Percentiles rank a stretch among this genome's conserved stretches.
These are phyloP conservation scores for Pythium aristosporum DNA, from an alignment of 352 stramenopile genomes.

Conservation along the genomic window DNA sequence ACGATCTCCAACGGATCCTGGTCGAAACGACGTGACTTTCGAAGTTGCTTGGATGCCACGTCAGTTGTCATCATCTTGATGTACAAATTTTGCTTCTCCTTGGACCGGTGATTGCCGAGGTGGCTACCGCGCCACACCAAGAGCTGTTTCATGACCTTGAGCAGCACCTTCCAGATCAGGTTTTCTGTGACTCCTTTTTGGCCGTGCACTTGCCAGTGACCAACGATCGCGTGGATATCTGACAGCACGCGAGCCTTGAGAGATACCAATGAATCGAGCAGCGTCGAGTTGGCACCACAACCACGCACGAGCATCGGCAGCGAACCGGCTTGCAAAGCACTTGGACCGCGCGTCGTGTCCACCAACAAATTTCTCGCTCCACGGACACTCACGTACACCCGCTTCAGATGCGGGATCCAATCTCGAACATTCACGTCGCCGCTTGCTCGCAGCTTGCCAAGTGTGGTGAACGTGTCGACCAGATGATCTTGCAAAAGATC, in stretches of 20 bases:
- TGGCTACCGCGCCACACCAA: conserved; percentile 57
- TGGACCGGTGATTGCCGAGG: conserved; percentile 38
- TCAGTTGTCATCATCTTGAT: conserved; percentile 52
- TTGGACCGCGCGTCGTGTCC: conserved; percentile 29
- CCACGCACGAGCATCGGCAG: conserved; percentile 38
- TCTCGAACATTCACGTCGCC: conserved; percentile 41
- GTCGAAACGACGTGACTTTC: conserved; percentile 29
- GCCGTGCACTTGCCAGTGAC: conserved; percentile 50
- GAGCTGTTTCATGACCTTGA: conserved; percentile 50
- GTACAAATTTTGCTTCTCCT: conserved; percentile 52
- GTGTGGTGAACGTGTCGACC: conserved; percentile 29
- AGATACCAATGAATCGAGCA: conserved; percentile 34
- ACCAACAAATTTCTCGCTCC: conserved; percentile 56
- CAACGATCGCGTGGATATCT: conserved; percentile 38
- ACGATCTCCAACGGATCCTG: conserved; percentile 26
- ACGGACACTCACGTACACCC: conserved; percentile 40
- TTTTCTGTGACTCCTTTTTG: conserved; percentile 52
- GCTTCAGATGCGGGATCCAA: conserved; percentile 50
- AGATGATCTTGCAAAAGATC: conserved; percentile 56
- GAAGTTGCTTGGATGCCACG: conserved; percentile 46
- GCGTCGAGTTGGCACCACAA: conserved; percentile 30
- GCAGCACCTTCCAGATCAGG: conserved; percentile 47
- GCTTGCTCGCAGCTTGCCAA: conserved; percentile 27
- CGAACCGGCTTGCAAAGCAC: conserved; percentile 38
- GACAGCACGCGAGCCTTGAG: conserved; percentile 48